Percentiles rank a stretch among this genome's conserved stretches.
Conservation (phyloP, 768 basidiomycete species). For the Gloeostereum incarnatum region DNA sequence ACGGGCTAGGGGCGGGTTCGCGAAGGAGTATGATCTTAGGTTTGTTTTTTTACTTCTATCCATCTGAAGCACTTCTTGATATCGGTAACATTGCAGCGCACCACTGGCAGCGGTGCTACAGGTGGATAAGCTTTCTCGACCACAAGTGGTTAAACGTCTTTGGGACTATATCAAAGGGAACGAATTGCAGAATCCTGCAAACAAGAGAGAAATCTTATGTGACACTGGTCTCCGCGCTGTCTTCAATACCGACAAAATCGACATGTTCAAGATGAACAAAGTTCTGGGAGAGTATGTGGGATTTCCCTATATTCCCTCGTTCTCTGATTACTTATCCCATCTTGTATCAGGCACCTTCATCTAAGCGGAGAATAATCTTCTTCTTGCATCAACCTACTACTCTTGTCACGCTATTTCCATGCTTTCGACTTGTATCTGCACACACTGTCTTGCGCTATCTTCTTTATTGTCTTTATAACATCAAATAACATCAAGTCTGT, state of each 20-base stretch:
- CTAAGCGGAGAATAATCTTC: too few species aligned
- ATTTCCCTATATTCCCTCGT: too few species aligned
- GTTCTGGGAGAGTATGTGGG: constrained; percentile 63
- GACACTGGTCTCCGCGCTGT: constrained; percentile 64
- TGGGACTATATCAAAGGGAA: constrained; percentile 86
- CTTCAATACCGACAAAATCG: constrained; percentile 73
- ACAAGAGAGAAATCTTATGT: constrained; percentile 81
- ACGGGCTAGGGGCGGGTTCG: constrained; percentile 62
- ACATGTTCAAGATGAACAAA: constrained; percentile 97
- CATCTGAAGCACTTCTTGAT: constrained; percentile 7
- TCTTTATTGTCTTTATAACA: too few species aligned
- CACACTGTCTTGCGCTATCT: too few species aligned
- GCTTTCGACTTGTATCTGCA: too few species aligned
- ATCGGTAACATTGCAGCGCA: too few species aligned
- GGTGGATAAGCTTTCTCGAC: constrained; percentile 64
- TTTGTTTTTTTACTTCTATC: constrained; percentile 18
- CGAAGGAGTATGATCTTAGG: constrained; percentile 72
- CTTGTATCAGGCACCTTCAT: too few species aligned
- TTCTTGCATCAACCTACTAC: too few species aligned
- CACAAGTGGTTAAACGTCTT: constrained; percentile 83
- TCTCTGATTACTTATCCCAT: too few species aligned
- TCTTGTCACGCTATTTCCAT: too few species aligned
- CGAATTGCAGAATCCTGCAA: constrained; percentile 75
- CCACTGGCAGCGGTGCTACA: constrained; percentile 66
- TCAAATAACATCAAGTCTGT: too few species aligned